Conservation (phyloP, 2,329 filamentous ascomycete genomes). For the Fusarium euwallaceae region DNA sequence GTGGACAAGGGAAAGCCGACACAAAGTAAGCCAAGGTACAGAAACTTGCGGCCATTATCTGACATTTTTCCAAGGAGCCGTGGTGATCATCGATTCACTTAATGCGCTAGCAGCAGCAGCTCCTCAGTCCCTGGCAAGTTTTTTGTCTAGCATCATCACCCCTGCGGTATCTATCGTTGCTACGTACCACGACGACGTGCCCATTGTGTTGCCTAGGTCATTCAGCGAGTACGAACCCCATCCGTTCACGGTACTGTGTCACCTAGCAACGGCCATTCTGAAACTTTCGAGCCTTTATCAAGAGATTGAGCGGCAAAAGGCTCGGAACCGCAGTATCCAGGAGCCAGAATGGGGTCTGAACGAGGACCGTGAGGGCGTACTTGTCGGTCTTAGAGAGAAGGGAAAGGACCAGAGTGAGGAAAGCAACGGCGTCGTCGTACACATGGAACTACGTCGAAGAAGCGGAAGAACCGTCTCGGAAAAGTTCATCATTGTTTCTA, state of each 20-base stretch:
- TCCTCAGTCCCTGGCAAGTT: constrained; percentile 71
- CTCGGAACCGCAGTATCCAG: constrained; percentile 79
- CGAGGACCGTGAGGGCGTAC: constrained; percentile 82
- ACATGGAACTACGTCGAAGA: constrained; percentile 88
- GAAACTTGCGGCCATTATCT: neutral
- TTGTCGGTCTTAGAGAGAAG: constrained; percentile 73
- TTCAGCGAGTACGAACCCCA: constrained; percentile 72
- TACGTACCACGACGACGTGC: constrained; percentile 86
- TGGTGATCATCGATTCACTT: constrained; percentile 86
- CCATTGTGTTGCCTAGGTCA: constrained; percentile 62
- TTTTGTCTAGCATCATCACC: constrained; percentile 77
- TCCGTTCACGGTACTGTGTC: constrained; percentile 79
- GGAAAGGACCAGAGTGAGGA: constrained; percentile 58
- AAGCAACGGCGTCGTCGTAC: constrained; percentile 73
- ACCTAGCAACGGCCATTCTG: constrained; percentile 90
- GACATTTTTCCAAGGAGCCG: constrained; percentile 68
- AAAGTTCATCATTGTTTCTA: constrained; percentile 65
- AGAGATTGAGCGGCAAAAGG: constrained; percentile 79
- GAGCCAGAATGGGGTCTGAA: constrained; percentile 84
- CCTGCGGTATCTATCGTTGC: constrained; percentile 80
- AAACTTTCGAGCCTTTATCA: constrained; percentile 80
- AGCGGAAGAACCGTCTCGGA: constrained; percentile 84
- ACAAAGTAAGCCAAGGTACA: constrained; percentile 49
- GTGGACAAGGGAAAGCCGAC: constrained; percentile 52
- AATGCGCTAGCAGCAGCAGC: constrained; percentile 71